Conservation (phyloP, 192 early-diverging fungal genomes). For the Chytriomyces sp. region DNA sequence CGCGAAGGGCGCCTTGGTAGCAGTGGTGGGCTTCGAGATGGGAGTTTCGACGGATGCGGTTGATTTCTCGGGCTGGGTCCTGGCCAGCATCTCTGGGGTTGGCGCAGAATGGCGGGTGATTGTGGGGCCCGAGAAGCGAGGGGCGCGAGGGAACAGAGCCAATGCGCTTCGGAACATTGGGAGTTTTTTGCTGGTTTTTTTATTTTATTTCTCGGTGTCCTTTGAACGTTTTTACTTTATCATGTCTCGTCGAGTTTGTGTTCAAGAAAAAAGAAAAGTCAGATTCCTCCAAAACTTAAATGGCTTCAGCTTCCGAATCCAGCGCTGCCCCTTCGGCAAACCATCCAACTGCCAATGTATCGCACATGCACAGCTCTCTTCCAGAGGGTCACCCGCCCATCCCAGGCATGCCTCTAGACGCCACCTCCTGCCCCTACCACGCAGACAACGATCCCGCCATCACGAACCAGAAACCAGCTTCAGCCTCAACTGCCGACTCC, state of each 20-base stretch:
- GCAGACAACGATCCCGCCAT: slow-evolving; percentile 36
- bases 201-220: background rate
- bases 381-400: slow-evolving; percentile 31
- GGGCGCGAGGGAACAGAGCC: slow-evolving; percentile 11
- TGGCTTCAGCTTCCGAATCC: too few species aligned
- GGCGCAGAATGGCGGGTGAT: slow-evolving; percentile 11
- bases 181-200: background rate
- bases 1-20: too few species aligned
- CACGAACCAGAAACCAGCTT: slow-evolving; percentile 3
- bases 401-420: slow-evolving; percentile 9
- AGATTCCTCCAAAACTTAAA: too few species aligned
- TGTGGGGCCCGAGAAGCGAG: slow-evolving; percentile 13
- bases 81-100: background rate
- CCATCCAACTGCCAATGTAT: background rate
- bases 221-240: background rate
- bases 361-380: background rate
- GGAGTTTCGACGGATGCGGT: too few species aligned
- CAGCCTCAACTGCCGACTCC: slow-evolving; percentile 45
- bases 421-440: slow-evolving; percentile 32
- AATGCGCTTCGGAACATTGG: background rate
- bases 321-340: background rate
- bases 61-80: background rate
- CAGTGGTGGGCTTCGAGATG: too few species aligned
- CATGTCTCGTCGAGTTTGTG: too few species aligned
- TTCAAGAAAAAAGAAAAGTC: too few species aligned